phyloP scores from a whole-genome alignment of 177 flowering plant species.

The Tripterygium wilfordii region DNA sequence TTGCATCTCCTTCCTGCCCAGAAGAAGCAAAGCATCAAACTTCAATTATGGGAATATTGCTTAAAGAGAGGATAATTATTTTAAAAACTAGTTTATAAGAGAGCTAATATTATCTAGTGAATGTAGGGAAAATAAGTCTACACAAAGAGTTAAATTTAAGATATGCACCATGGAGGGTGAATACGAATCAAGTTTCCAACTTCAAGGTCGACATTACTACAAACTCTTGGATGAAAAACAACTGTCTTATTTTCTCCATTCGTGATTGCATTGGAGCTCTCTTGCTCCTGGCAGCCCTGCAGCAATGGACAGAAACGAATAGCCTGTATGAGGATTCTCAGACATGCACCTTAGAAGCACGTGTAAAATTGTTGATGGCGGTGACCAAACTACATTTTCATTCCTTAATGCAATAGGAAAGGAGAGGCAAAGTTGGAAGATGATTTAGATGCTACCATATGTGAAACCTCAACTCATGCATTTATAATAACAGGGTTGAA shows the following conservation, averaged over 20 bases:
- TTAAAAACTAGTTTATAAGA: too few species aligned
- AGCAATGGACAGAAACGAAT: conserved; percentile 1
- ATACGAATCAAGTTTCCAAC: conserved; percentile 53
- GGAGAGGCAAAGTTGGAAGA: too few species aligned
- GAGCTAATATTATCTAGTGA: not conserved
- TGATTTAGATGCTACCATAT: too few species aligned
- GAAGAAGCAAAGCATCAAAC: not conserved
- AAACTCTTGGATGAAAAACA: conserved; percentile 56
- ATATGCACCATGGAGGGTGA: conserved; percentile 65
- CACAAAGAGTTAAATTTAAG: not conserved
- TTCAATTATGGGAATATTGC: too few species aligned
- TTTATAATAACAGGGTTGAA: too few species aligned
- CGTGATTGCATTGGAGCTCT: conserved; percentile 12
- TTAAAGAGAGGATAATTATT: not conserved
- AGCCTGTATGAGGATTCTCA: not conserved
- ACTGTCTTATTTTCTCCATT: conserved; percentile 19
- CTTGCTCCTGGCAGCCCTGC: conserved; percentile 25
- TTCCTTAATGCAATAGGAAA: too few species aligned
- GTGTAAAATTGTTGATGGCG: not conserved
- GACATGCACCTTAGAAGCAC: conserved; percentile 9
- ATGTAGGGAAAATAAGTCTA: not conserved
- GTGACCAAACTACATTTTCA: not conserved
- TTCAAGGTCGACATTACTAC: conserved; percentile 62
- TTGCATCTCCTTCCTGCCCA: conserved; percentile 60
- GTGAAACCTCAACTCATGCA: too few species aligned